Evolutionary conservation across 306 rosid genomes (phyloP), one percentile per base, ranked within the genome.

Genomic region (Dryas alaskensis): DNA sequence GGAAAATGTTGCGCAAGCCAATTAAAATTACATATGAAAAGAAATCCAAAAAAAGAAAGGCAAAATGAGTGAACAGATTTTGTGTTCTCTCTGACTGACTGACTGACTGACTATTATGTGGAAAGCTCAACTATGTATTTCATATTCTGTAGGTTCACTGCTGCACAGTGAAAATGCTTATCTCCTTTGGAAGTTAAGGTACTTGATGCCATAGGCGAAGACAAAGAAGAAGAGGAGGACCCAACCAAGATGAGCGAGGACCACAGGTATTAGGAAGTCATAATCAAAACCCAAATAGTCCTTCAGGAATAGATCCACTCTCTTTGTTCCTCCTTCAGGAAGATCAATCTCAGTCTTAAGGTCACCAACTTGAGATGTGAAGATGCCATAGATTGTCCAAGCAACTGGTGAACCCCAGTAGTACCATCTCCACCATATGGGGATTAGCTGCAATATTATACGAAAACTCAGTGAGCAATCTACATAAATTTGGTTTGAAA

Each of bases 391-490:
- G 74, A 79, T 73, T 31, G 79, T 73, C 83, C 83, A 79, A 3
- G 79, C 72, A 8, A 79, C 52, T 8, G 83, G 83, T 25, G 79
- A 74, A 3, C 68, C 79, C 83, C 82, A 73, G 65, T 79, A 79
- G 14, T 79, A 79, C 79, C 83, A 79, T 46, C 83, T 79, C 83
- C 83, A 73, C 83, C 83, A 79, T 3, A 74, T 74, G 2, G 82
- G 82, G 37, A 79, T 67, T 37, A 73, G 67, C 83, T 74, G 79
- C 76, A 81, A 17, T 3, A 39, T 69, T 1, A 47, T 6, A 7
- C 7, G 13, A 13, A 31, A 25, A 48, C 25, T 63, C 48, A 3
- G n/a, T 45, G 31, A 64, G 27, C 17, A 43, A 40, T 40, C 68
- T 16, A 3, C 10, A 37, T 27, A 13, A 19, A 16, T 66, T 46